These are phyloP conservation scores for Pinus taeda DNA, from an alignment of 75 land plant species.

Conservation along the genomic window DNA sequence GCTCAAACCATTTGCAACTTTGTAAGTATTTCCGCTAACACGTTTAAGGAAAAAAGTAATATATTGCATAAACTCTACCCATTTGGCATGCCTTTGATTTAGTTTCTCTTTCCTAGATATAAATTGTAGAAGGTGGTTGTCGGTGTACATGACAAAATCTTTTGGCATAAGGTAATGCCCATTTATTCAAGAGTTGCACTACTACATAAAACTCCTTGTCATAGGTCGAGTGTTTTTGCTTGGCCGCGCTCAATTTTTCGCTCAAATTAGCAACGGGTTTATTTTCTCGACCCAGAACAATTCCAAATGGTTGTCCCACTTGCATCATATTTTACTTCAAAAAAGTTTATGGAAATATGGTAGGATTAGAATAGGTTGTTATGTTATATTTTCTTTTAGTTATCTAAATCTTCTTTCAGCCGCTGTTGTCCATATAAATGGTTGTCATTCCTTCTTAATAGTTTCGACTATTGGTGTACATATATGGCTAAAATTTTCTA, in stretches of 20 bases:
- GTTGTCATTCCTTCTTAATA: not conserved
- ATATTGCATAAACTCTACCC: not conserved
- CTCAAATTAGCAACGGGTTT: not conserved
- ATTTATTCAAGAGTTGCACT: not conserved
- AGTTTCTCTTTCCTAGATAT: not conserved
- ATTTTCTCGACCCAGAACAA: not conserved
- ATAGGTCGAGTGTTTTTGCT: not conserved
- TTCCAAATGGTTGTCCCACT: not conserved
- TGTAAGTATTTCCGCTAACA: not conserved
- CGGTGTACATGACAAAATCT: not conserved
- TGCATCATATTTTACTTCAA: not conserved
- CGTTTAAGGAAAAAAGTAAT: not conserved
- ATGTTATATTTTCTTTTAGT: not conserved
- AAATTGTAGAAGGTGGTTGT: not conserved
- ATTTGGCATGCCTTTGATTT: not conserved
- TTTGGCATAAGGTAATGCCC: constrained; percentile 9
- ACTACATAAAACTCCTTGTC: not conserved
- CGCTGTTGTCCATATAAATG: too few species aligned
- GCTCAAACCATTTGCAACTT: not conserved
- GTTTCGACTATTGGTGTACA: not conserved
- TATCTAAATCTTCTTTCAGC: not conserved
- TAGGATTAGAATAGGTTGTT: not conserved
- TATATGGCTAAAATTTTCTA: not conserved
- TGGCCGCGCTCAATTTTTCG: not conserved
- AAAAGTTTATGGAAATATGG: not conserved